Evolutionary conservation across 1,284 basidiomycete genomes (phyloP), one percentile per base, ranked within the genome.

Genomic region (Amylostereum chailletii): DNA sequence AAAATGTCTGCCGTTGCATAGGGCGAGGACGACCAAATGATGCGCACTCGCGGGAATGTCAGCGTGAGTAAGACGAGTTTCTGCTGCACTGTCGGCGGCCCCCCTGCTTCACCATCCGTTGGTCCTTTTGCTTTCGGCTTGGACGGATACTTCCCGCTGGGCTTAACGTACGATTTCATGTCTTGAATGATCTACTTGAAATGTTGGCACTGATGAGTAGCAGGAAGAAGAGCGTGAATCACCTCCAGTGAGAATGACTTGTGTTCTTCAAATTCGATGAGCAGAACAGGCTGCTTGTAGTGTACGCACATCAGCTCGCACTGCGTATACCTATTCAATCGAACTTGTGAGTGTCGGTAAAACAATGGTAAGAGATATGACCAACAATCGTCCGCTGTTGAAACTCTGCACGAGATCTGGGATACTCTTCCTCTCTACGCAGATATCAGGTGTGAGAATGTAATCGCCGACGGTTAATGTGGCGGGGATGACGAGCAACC

Each of bases 251-350:
- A 90, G 65, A 98, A 99, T 0, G 91, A 83, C 60, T 95, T 96
- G 65, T 96, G 89, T 66, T 98, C 92, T 60, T 98, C 95, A 58
- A 99, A 99, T 62, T 99, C 95, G 60, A 99, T 97, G n/a, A 99
- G 75, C 10, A 99, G 71, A 48, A 99, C 80, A 0, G 94, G 94
- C 41, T 89, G 85, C 67, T 94, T 94, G 69, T 98, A 99, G 64
- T 98, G 88, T 4, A 88, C 86, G 0, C 88, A 93, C 95, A 99
- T 98, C 19, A 92, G 66, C 67, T 99, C 95, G 69, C 95, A 98
- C 62, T 99, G 95, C 0, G 93, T 91, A 64, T 96, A 97, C 51
- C 93, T 96, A 55, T 1, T 10, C 29, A 31, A 41, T 6, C 19
- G 19, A 11, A 51, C 34, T 46, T 47, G 32, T 19, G 36, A 48